Evolutionary conservation across 73 alveolate species (phyloP), one percentile per base, ranked within the genome.

Genomic region (Paramecium sexaurelia): DNA sequence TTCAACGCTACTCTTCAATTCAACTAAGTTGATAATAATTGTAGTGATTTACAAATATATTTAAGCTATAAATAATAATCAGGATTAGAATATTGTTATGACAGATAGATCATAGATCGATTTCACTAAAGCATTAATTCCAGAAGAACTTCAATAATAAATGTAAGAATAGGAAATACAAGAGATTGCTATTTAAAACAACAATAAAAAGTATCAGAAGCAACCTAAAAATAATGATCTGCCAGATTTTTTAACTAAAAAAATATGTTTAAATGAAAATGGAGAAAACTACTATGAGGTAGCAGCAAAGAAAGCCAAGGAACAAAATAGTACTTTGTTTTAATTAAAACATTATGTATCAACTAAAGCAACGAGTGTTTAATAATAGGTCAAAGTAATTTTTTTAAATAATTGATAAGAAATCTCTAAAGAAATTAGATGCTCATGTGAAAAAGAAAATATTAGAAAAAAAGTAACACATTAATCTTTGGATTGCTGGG

Each of bases 61-160:
- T 1, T 17, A 51, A 51, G 67, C 29, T 17, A 51, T 51, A 1
- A 51, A 17, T 17, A 51, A 51, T 17, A 51, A 51, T n/a, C 32
- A 51, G 0, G 67, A 51, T 5, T 20, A 51, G 22, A 5, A 3
- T 15, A 51, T 51, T 6, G 32, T 15, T 15, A 1, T 51, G 9
- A 17, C 67, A 51, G 67, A 51, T 7, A 51, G 67, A 51, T 17
- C 67, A n/a, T 51, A 51, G 17, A 51, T 61, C 1, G 83, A 61
- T 61, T 61, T 61, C 47, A 61, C 83, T 11, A 61, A 61, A 61
- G 83, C 83, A 61, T 19, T 61, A 9, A 61, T 61, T 10, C 83
- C 83, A 61, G 83, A 61, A 61, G 83, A 61, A 61, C 83, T 61
- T 26, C 8, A 29, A 26, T 61, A 61, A 26, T 24, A 61, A 32